Evolutionary conservation across 1,284 basidiomycete genomes (phyloP).

Genomic region (Leccinum subfulvum): DNA sequence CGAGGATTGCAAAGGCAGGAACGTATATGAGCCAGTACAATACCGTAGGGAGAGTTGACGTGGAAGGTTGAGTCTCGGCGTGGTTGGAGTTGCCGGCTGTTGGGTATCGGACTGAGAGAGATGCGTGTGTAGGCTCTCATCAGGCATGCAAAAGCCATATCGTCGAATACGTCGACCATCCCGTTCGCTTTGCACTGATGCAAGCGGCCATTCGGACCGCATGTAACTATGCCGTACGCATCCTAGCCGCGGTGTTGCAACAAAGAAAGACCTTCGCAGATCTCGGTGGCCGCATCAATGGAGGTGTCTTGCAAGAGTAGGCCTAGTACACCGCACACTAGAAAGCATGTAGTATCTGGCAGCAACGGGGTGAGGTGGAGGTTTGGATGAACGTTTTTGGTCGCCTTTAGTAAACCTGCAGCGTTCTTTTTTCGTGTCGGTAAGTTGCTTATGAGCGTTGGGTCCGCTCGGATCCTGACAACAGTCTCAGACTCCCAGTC

Average conservation of each 20-base stretch:
- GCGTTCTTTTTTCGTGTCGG: too few relatives aligned
- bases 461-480: too few relatives aligned
- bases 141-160: constrained; percentile 72
- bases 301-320: constrained; percentile 77
- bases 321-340: constrained; percentile 88
- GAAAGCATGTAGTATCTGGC: too few relatives aligned
- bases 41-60: constrained; percentile 98
- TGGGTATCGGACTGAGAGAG: constrained; percentile 82
- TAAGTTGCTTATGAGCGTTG: too few relatives aligned
- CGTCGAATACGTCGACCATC: constrained; percentile 99
- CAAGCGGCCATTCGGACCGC: constrained; percentile 92
- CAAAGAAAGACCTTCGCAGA: constrained; percentile 87
- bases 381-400: too few relatives aligned
- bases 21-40: constrained; percentile 94
- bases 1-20: not conserved
- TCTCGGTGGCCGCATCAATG: constrained; percentile 79
- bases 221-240: constrained; percentile 97
- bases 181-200: constrained; percentile 99
- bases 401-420: too few relatives aligned
- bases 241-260: constrained; percentile 97
- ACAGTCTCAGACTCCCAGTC: too few relatives aligned
- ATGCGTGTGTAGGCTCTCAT: constrained; percentile 31
- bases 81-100: constrained; percentile 97
- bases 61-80: constrained; percentile 99
- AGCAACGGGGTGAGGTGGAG: too few relatives aligned